Evolutionary conservation across 129 eudicot species (phyloP), one percentile per base, ranked within the genome.

Genomic region (Chrysanthemum makinoi): DNA sequence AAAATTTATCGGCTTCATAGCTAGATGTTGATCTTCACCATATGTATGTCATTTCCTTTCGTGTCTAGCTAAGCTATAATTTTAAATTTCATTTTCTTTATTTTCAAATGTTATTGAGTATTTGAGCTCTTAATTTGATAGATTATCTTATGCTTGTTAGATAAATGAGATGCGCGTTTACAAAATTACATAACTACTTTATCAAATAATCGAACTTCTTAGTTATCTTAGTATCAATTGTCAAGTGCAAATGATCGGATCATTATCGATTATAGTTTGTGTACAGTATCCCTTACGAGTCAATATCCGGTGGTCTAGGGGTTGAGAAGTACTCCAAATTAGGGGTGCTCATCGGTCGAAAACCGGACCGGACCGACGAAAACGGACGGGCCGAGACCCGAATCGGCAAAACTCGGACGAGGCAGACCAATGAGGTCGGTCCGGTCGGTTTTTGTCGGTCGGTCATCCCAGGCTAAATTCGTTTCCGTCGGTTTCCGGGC

Each of bases 1-100:
- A 72, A 91, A 91, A 91, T 91, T 91, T 91, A 76, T 84, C 75
- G 53, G 85, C 97, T 86, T 91, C 96, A 86, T 82, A 54, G 70
- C 83, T 77, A 22, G 68, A 2, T 44, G 82, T 73, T 85, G 72
- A 72, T 80, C 81, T 74, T 52, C 71, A 51, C 65, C 63, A 65
- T 74, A 62, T 64, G 48, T 12, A 60, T 48, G 62, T 48, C 33
- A 26, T 51, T 64, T 72, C 6, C 6, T 72, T 78, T 70, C 16
- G 19, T 72, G 48, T 66, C 53, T 62, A 5, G 35, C 12, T 33
- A 43, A 50, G 39, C 22, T 30, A 26, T 50, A 46, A 39, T 28
- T 14, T 72, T 18, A 44, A 14, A 15, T 28, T 72, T 12, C 4
- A 43, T 63, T 77, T 26, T 59, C 22, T 53, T 12, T 70, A 49